Percentiles rank a stretch among this genome's conserved stretches.
phyloP scores from a whole-genome alignment of 176 grass and related monocot species.

The Phragmites australis region DNA sequence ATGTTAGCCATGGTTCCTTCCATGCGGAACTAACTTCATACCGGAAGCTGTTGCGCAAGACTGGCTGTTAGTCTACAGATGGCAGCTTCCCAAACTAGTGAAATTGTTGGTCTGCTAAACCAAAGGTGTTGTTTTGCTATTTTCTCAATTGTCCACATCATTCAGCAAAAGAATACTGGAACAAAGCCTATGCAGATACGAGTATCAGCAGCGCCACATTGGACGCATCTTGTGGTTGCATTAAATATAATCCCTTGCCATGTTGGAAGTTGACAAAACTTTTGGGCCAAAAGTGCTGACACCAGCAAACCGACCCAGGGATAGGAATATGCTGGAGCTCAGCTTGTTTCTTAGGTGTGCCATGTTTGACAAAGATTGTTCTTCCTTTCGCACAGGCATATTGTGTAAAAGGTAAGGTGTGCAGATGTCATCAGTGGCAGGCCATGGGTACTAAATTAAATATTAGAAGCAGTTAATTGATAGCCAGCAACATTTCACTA shows the following conservation, averaged over 20 bases:
- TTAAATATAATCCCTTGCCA: neutral
- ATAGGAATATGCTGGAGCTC: neutral
- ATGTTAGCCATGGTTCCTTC: conserved; percentile 17
- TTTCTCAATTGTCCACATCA: neutral
- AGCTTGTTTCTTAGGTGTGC: neutral
- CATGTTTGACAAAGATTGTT: neutral
- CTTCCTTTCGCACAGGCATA: neutral
- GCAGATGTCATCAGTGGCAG: neutral
- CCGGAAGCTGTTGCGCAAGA: neutral
- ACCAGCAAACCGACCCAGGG: neutral
- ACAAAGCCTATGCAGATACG: neutral
- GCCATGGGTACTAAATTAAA: neutral
- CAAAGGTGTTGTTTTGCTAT: neutral
- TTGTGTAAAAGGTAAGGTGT: neutral
- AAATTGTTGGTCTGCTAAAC: neutral
- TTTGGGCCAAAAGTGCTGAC: conserved; percentile 18
- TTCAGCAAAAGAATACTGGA: neutral
- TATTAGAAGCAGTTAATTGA: conserved; percentile 12
- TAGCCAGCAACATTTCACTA: conserved; percentile 1
- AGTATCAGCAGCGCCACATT: neutral
- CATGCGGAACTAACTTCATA: conserved; percentile 11
- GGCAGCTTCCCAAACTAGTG: conserved; percentile 3
- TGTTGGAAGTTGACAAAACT: neutral
- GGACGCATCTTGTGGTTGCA: neutral
- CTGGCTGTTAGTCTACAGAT: neutral